Evolutionary conservation across 495 filamentous ascomycete genomes (phyloP).

Genomic region (Sordaria brevicollis): DNA sequence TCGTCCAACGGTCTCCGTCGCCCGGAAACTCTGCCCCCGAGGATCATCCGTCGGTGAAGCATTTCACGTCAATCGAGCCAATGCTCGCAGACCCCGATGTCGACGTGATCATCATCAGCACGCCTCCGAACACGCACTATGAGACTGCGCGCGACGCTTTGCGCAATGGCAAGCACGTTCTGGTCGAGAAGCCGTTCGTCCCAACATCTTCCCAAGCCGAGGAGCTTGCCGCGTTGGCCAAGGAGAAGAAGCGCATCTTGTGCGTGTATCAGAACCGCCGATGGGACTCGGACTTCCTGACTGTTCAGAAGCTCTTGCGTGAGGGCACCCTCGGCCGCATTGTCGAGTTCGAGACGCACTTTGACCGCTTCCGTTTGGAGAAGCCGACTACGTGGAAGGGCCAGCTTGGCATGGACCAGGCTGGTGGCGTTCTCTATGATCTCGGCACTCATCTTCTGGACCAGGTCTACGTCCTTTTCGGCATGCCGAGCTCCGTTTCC

Average conservation of each 20-base stretch:
- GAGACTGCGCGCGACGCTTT: slow-evolving; percentile 54
- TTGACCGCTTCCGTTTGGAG: slow-evolving; percentile 64
- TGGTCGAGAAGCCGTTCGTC: slow-evolving; percentile 87
- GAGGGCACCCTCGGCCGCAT: slow-evolving; percentile 51
- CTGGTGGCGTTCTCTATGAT: slow-evolving; percentile 68
- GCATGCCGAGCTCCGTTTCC: slow-evolving; percentile 57
- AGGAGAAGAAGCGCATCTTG: slow-evolving; percentile 48
- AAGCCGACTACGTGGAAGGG: slow-evolving; percentile 60
- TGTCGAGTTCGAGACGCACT: slow-evolving; percentile 70
- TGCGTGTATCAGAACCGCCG: slow-evolving; percentile 87
- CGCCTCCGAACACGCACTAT: slow-evolving; percentile 68
- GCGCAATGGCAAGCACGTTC: slow-evolving; percentile 67
- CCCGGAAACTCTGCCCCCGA: slow-evolving; percentile 50
- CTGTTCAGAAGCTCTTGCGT: slow-evolving; percentile 52
- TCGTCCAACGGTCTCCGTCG: slow-evolving; percentile 56
- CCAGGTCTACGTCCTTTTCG: slow-evolving; percentile 71
- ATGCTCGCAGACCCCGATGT: slow-evolving; percentile 56
- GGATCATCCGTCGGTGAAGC: slow-evolving; percentile 57
- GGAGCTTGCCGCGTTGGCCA: slow-evolving; percentile 55
- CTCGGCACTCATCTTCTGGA: slow-evolving; percentile 78
- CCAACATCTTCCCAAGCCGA: slow-evolving; percentile 61
- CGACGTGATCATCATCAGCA: slow-evolving; percentile 66
- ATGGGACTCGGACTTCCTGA: slow-evolving; percentile 79
- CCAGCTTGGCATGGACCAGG: slow-evolving; percentile 45
- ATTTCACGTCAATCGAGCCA: slow-evolving; percentile 49